Percentiles rank a stretch among this genome's conserved stretches.
These are phyloP conservation scores for Hanseniaspora thailandica DNA, from an alignment of 805 yeast genomes.

Conservation along the genomic window DNA sequence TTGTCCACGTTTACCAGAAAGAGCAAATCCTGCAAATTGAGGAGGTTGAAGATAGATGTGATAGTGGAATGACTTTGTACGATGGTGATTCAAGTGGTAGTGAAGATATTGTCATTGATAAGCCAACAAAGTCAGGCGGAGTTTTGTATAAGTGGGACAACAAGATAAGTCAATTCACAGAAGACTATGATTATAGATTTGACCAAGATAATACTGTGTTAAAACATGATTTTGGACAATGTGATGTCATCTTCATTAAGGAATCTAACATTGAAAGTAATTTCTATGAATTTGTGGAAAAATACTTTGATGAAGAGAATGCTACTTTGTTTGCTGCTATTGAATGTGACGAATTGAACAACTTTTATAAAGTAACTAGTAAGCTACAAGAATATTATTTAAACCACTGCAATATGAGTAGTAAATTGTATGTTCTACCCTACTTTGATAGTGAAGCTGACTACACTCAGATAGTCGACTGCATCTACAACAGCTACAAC, in stretches of 20 bases:
- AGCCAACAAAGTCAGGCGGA: neutral
- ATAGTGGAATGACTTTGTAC: constrained; percentile 9
- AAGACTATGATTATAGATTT: neutral
- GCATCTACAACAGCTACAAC: neutral
- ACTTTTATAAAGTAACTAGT: neutral
- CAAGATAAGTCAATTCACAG: neutral
- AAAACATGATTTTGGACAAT: neutral
- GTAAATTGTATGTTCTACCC: neutral
- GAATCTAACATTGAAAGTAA: neutral
- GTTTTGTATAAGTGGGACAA: neutral
- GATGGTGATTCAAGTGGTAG: neutral
- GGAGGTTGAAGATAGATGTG: constrained; percentile 1
- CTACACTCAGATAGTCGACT: neutral
- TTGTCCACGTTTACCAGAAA: neutral
- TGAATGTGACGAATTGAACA: neutral
- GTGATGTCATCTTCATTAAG: neutral
- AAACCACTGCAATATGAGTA: neutral
- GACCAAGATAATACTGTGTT: neutral
- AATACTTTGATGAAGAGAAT: neutral
- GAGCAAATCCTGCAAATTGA: neutral
- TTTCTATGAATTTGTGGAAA: neutral
- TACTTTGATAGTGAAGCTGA: neutral
- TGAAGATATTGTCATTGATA: neutral
- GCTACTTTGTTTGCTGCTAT: neutral
- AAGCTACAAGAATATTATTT: neutral